phyloP scores from a whole-genome alignment of 2,329 filamentous ascomycete genomes.

The Fusarium sp. region DNA sequence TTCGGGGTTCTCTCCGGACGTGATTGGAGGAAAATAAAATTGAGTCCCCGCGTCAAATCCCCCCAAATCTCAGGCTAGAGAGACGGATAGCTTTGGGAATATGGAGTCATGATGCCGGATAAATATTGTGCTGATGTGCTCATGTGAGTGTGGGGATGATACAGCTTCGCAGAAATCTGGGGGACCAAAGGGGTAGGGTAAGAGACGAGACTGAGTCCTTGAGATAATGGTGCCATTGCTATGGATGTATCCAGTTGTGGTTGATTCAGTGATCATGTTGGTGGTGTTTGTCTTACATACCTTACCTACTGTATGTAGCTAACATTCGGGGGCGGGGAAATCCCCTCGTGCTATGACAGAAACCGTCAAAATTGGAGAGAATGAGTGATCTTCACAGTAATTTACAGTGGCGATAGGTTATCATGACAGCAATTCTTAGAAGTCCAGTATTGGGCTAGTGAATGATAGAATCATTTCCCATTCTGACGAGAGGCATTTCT shows the following conservation, averaged over 20 bases:
- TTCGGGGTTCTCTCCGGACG: slow-evolving; percentile 38
- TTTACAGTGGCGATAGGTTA: not conserved
- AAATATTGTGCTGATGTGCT: slow-evolving; percentile 28
- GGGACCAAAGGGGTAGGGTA: not conserved
- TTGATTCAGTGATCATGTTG: not conserved
- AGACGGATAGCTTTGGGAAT: not conserved
- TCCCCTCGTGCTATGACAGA: not conserved
- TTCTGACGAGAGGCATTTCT: not conserved
- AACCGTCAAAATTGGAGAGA: slow-evolving; percentile 11
- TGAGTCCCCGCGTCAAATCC: slow-evolving; percentile 19
- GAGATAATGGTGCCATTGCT: not conserved
- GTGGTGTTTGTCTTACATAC: not conserved
- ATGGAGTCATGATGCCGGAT: slow-evolving; percentile 32
- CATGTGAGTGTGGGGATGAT: slow-evolving; percentile 19
- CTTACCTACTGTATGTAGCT: not conserved
- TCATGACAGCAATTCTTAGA: slow-evolving; percentile 5
- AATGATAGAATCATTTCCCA: not conserved
- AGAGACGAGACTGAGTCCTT: not conserved
- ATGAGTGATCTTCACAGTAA: not conserved
- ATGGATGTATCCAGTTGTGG: not conserved
- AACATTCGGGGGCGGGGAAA: slow-evolving; percentile 20
- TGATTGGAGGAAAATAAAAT: slow-evolving; percentile 45
- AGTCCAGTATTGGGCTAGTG: not conserved
- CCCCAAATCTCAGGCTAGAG: slow-evolving; percentile 35
- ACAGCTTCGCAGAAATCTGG: slow-evolving; percentile 8